These are phyloP conservation scores for Erodium moschatum DNA, from an alignment of 441 rosid species.

Conservation along the genomic window DNA sequence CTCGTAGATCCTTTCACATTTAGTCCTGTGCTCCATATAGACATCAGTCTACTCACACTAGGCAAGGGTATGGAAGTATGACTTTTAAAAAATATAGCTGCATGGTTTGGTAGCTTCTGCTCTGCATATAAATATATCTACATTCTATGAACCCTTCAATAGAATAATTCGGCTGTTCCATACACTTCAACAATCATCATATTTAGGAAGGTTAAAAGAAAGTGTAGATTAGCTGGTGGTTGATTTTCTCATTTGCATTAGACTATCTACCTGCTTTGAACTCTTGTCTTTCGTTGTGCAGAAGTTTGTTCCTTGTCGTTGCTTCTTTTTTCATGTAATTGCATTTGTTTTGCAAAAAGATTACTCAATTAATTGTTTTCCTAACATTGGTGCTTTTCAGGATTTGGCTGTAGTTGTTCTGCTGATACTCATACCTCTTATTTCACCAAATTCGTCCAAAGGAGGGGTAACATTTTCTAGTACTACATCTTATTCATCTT, in stretches of 20 bases:
- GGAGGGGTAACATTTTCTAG: constrained; percentile 76
- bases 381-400: constrained; percentile 35
- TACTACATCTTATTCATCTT: constrained; percentile 16
- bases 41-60: constrained; percentile 13
- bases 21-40: constrained; percentile 10
- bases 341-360: constrained; percentile 16
- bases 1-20: constrained; percentile 11
- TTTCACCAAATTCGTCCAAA: constrained; percentile 94
- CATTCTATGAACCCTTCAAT: constrained; percentile 5
- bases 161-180: neutral
- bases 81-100: constrained; percentile 9
- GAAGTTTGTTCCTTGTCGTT: constrained; percentile 7
- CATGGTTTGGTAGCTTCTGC: constrained; percentile 14
- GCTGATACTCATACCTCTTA: constrained; percentile 94
- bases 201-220: neutral
- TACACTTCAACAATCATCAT: neutral
- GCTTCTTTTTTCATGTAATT: constrained; percentile 6
- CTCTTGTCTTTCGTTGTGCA: neutral
- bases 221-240: neutral
- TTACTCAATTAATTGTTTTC: constrained; percentile 12
- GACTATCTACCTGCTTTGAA: constrained; percentile 1
- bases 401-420: constrained; percentile 97
- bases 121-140: constrained; percentile 10
- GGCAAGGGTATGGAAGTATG: neutral
- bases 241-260: constrained; percentile 8